These are phyloP conservation scores for Ascochyta rabiei DNA, from an alignment of 2,329 filamentous ascomycete species.

Conservation along the genomic window DNA sequence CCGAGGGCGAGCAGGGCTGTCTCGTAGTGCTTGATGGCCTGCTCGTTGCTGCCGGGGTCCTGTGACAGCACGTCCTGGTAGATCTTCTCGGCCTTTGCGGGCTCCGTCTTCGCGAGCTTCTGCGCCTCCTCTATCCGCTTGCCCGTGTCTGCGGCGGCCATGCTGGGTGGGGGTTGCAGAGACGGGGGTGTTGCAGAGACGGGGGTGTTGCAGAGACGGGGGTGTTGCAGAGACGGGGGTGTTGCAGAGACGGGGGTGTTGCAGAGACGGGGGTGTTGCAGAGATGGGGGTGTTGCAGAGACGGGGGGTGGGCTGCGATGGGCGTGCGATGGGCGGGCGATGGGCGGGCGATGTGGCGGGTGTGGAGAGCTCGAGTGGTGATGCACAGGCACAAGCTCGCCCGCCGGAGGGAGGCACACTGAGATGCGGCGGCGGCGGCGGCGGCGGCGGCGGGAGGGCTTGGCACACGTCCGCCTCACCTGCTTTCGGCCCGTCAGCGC, in stretches of 20 bases:
- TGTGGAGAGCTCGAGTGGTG: slow-evolving; percentile 18
- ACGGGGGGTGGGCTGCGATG: neutral
- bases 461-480: neutral
- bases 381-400: slow-evolving; percentile 16
- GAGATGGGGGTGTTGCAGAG: neutral
- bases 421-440: slow-evolving; percentile 5
- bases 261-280: neutral
- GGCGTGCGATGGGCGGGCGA: neutral
- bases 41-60: slow-evolving; percentile 82
- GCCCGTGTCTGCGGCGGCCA: slow-evolving; percentile 55
- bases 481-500: neutral
- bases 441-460: too few species aligned
- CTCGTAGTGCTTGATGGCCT: slow-evolving; percentile 90
- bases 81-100: slow-evolving; percentile 80
- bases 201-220: too few species aligned
- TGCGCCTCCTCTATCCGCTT: slow-evolving; percentile 86
- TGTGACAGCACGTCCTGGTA: slow-evolving; percentile 91
- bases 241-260: neutral
- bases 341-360: slow-evolving; percentile 11
- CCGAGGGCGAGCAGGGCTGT: slow-evolving; percentile 84
- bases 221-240: neutral
- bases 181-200: too few species aligned
- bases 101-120: slow-evolving; percentile 79
- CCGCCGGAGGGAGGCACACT: slow-evolving; percentile 12
- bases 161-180: slow-evolving; percentile 16